Conservation (phyloP, 2,329 filamentous ascomycete species). For the Botrytis medusae region DNA sequence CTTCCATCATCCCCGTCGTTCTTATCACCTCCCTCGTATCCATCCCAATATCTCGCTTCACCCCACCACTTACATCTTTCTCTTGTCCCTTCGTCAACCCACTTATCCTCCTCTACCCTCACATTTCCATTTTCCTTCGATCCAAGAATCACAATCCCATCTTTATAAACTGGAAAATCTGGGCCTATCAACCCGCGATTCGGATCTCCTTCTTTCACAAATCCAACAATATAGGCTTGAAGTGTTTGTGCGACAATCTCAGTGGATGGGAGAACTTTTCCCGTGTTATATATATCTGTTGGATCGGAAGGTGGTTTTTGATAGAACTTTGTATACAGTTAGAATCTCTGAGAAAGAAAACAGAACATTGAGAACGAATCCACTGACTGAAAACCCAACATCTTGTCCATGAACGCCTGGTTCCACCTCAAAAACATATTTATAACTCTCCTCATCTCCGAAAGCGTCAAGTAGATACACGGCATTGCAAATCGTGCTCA, state of each 20-base stretch:
- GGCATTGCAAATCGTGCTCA: not conserved
- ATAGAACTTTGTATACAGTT: not conserved
- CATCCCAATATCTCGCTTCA: not conserved
- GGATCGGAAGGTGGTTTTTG: not conserved
- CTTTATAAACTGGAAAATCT: not conserved
- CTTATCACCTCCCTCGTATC: not conserved
- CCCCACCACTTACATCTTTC: not conserved
- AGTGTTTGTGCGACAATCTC: not conserved
- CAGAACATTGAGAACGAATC: not conserved
- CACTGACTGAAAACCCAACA: not conserved
- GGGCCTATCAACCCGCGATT: not conserved
- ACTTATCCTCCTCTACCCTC: not conserved
- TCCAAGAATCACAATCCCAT: not conserved
- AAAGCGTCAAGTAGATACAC: not conserved
- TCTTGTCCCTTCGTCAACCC: not conserved
- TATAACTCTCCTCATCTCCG: not conserved
- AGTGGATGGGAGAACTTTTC: not conserved
- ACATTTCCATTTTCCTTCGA: not conserved
- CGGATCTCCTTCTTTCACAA: not conserved
- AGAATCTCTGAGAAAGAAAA: not conserved
- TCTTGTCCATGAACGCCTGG: not conserved
- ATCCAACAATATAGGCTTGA: not conserved
- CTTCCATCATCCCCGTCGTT: not conserved
- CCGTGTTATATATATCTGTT: not conserved
- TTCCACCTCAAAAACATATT: not conserved